Evolutionary conservation across 257 asterid genomes (phyloP).

Genomic region (Orobanche coerulescens): DNA sequence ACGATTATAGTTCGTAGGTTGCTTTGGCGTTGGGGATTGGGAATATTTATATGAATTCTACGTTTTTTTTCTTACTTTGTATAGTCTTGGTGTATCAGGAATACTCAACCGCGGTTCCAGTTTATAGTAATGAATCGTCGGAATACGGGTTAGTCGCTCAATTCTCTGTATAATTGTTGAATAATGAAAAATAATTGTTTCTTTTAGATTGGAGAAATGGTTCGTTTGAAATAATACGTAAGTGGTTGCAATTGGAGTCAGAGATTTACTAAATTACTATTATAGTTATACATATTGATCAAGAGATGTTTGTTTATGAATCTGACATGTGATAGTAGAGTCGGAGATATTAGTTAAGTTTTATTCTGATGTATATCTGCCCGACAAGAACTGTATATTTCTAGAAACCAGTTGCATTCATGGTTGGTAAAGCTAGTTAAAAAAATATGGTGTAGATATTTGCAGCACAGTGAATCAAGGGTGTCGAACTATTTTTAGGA

Average conservation of each 20-base stretch:
- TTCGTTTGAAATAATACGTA: neutral
- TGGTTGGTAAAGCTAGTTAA: conserved; percentile 12
- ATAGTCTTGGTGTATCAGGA: conserved; percentile 45
- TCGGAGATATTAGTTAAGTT: neutral
- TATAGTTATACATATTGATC: neutral
- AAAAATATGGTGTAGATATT: neutral
- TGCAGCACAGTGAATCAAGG: neutral
- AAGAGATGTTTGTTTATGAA: neutral
- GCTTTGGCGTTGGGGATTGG: conserved; percentile 13
- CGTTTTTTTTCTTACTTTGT: neutral
- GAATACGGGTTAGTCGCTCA: conserved; percentile 44
- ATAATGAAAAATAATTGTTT: neutral
- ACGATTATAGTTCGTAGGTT: conserved; percentile 6
- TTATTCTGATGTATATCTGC: neutral
- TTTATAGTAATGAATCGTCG: conserved; percentile 80
- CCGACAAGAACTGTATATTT: neutral
- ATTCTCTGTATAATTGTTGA: neutral
- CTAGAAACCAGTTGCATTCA: neutral
- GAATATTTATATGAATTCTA: neutral
- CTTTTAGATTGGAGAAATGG: conserved; percentile 10
- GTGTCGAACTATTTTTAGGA: neutral
- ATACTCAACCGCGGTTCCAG: conserved; percentile 69
- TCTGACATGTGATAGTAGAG: neutral
- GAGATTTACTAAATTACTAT: neutral
- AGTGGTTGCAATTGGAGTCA: neutral